Base-by-base conservation (phyloP, 1,284 basidiomycete species). In the Naganishia albida region DNA sequence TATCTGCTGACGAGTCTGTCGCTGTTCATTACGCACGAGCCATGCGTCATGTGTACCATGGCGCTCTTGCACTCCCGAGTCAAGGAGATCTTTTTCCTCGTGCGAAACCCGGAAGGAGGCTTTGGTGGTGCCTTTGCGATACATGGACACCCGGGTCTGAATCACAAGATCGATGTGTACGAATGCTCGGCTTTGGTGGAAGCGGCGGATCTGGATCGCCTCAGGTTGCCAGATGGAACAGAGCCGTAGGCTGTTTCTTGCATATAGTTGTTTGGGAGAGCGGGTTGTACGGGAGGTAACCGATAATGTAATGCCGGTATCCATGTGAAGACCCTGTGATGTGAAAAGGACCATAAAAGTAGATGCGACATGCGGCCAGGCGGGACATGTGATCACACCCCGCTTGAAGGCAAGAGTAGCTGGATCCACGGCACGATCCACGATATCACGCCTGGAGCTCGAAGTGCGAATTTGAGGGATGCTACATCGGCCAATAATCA, bases 41-140 rank as follows among this genome's bases (percentile, higher is more conserved):
- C 94, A 2, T 97, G 94, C 72, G 84, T 96, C 65, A 92, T 96
- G 89, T 97, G 94, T 75, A 85, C 87, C 70, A 97, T 97, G 94
- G 91, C 92, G 1, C 80, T 97, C 20, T 79, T 94, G 8, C 94
- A 97, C 78, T 92, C 90, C 1, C 85, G 94, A 23, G 91, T 95
- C 60, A 87, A 89, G 70, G 88, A 93, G 70, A 84, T 95, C 4
- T 80, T 90, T 67, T 93, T 87, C 73, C 74, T 93, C 25, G 74
- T 85, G 40, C 68, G 69, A 40, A 68, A 70, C 44, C 62, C 62
- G 20, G 74, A 74, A 16, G 74, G 73, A 7, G 76, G 88, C 72
- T 82, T 38, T 76, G 82, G 72, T n/a, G 80, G 72, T 13, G 73
- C 70, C 13, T 78, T 84, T 16, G 90, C 89, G 70, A 79, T 93